Evolutionary conservation across 2,329 filamentous ascomycete genomes (phyloP), one percentile per base, ranked within the genome.

Genomic region (Ophiostoma ulmi): DNA sequence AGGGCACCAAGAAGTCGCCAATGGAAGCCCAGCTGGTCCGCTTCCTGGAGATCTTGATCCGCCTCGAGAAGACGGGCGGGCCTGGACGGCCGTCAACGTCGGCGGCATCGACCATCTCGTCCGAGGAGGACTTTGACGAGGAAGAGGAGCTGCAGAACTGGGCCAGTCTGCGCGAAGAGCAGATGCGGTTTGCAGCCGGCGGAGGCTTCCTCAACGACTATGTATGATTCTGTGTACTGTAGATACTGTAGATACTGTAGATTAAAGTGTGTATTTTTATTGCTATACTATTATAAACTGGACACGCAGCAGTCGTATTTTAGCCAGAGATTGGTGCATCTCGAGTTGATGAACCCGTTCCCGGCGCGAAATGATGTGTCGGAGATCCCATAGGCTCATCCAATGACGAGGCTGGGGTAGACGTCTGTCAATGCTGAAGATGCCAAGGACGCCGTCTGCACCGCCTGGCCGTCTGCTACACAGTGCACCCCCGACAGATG

Each of bases 91-190:
- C 81, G 7, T 17, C 41, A 22, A 58, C 38, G 38, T 63, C 14
- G 39, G 39, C 41, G n/a, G 48, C 14, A 55, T 31, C 17, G 20
- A 31, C 13, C 5, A 20, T 41, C 5, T 67, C 41, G 8, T 48
- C 31, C 31, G 5, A 67, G 17, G 83, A 84, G 81, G 72, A 78
- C 77, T 44, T 69, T 20, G 69, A 69, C 20, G 80, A 91, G 73
- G 87, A 89, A 55, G 92, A 90, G 69, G 92, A 95, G 78, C 79
- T 95, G 74, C 83, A 87, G 26, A 85, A 88, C 72, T 97, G 93
- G 93, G 90, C 91, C 0, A 91, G 91, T 77, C 79, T 97, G 74
- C 85, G 91, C 72, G 90, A 94, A 69, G 91, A 91, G 74, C 93
- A 96, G 79, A 79, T 89, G 73, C 88, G 89, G 71, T 79, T 79